Evolutionary conservation across 2,329 filamentous ascomycete species (phyloP), one percentile per base, ranked within the genome.

Genomic region (Stenocarpella maydis): DNA sequence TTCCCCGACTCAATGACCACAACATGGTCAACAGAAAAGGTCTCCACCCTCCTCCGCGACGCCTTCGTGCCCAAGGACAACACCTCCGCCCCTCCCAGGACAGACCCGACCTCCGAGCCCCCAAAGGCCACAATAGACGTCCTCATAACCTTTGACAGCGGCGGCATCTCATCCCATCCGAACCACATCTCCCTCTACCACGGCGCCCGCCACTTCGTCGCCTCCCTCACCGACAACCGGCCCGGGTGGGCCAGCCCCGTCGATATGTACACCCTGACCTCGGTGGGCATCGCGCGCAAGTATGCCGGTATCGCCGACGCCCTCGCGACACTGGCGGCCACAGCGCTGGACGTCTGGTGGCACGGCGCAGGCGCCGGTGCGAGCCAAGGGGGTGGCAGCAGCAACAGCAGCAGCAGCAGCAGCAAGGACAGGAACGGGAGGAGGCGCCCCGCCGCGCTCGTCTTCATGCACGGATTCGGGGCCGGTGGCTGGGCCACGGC

Each of bases 121-220:
- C 82, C 85, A 12, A 80, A 80, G 1, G 82, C 85, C 63, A 85
- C 83, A 65, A 93, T 97, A 77, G 94, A 97, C 80, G 87, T 91
- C 34, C 86, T 99, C 74, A 85, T 99, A 73, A 99, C 96, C 37
- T 99, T 99, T 78, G 96, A 99, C 82, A 78, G 80, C n/a, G 73
- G 81, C 60, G 96, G 96, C 70, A 86, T 99, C 60, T 97, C 94
- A 69, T 88, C 88, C 52, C 96, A 99, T 80, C 94, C 94, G 26
- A 99, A 99, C 83, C 96, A 99, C 82, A 92, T 92, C 72, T 94
- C 94, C 7, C 88, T 98, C 10, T 94, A 94, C 82, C 87, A 92
- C 78, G 96, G 95, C 69, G 93, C 94, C 8, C 87, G 88, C 54
- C 80, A 87, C 60, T 98, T 97, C 78, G 79, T 97, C 66, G 82